Conservation (phyloP, 495 filamentous ascomycete species). For the Haplographium delicatum region DNA sequence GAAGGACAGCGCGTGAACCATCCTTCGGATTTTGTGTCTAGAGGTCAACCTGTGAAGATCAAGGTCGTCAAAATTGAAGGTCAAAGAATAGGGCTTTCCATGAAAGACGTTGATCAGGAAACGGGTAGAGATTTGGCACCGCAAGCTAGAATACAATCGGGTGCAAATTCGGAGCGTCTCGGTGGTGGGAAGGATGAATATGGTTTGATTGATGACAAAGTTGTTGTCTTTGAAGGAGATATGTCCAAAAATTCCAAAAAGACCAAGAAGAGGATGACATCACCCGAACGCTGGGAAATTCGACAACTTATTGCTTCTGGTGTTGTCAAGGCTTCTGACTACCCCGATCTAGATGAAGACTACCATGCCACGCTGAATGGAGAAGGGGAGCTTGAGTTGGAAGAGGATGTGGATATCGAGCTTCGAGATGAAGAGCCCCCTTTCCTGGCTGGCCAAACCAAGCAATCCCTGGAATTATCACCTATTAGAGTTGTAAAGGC, state of each 20-base stretch:
- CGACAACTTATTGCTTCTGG: constrained; percentile 94
- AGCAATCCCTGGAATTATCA: constrained; percentile 88
- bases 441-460: constrained; percentile 93
- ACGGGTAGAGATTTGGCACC: constrained; percentile 83
- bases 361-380: constrained; percentile 83
- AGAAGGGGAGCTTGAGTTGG: constrained; percentile 84
- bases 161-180: constrained; percentile 83
- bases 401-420: constrained; percentile 97
- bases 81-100: constrained; percentile 75
- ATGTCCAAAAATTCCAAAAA: constrained; percentile 30
- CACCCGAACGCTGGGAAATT: constrained; percentile 95
- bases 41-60: constrained; percentile 82
- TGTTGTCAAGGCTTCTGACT: constrained; percentile 82
- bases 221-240: constrained; percentile 22
- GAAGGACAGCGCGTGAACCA: constrained; percentile 86
- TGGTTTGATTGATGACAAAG: constrained; percentile 25
- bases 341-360: constrained; percentile 92
- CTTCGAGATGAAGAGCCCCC: constrained; percentile 94
- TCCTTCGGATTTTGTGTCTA: constrained; percentile 77
- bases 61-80: constrained; percentile 87
- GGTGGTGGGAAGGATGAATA: constrained; percentile 52
- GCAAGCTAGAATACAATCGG: constrained; percentile 76
- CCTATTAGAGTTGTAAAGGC: constrained; percentile 96
- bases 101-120: constrained; percentile 95
- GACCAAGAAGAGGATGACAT: constrained; percentile 87